A percentile compares a stretch with the other conserved stretches of the same genome.
Conservation (phyloP, 2,329 filamentous ascomycete genomes). For the Sclerotinia nivalis region DNA sequence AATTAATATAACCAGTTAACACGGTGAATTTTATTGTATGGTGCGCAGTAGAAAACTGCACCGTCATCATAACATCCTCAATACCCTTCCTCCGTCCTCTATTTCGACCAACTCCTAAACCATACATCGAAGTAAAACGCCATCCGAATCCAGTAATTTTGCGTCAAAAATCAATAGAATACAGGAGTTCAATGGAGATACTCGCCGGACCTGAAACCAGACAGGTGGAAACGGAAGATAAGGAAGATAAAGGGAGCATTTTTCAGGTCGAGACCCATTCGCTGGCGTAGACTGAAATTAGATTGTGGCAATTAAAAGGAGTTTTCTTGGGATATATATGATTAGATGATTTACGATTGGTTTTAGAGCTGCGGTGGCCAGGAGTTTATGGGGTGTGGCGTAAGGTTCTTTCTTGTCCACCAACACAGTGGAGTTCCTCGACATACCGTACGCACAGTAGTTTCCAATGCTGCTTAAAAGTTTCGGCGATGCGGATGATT, state of each 20-base stretch:
- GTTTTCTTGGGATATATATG: not conserved
- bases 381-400: not conserved
- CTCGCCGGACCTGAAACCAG: not conserved
- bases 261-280: not conserved
- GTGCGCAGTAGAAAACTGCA: slow-evolving; percentile 21
- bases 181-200: not conserved
- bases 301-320: not conserved
- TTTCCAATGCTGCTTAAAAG: too few species aligned
- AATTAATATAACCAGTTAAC: not conserved
- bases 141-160: not conserved
- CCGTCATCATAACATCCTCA: slow-evolving; percentile 17
- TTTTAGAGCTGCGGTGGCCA: not conserved
- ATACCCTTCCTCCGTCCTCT: slow-evolving; percentile 19
- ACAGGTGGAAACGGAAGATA: not conserved
- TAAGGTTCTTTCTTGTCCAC: not conserved
- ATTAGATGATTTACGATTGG: not conserved
- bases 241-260: not conserved
- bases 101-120: slow-evolving; percentile 3
- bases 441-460: not conserved
- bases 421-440: not conserved
- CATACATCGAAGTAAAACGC: slow-evolving; percentile 15
- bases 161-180: not conserved
- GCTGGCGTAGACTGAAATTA: not conserved
- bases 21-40: slow-evolving; percentile 1
- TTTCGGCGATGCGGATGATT: too few species aligned